Conservation (phyloP, 257 asterid genomes). For the Misopates orontium region DNA sequence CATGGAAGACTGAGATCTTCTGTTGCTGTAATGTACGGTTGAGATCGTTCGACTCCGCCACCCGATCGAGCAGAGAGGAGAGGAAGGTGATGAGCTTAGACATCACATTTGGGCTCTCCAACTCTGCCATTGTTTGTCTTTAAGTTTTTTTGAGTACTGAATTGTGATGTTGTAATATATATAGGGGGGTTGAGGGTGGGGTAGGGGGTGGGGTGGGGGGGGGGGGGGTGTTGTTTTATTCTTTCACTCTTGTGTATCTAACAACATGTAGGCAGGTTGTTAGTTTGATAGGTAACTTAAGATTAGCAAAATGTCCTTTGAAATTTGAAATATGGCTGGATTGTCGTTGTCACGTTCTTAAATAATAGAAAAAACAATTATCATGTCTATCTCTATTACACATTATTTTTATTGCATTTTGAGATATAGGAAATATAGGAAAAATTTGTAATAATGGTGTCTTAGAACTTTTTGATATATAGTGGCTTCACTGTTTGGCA, state of each 20-base stretch:
- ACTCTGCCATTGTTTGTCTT: constrained; percentile 57
- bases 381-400: background rate
- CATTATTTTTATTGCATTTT: background rate
- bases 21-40: constrained; percentile 39
- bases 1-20: constrained; percentile 79
- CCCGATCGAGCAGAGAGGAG: constrained; percentile 74
- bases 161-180: constrained; percentile 31
- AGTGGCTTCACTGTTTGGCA: constrained; percentile 19
- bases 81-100: constrained; percentile 68
- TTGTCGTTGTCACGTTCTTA: constrained; percentile 18
- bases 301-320: constrained; percentile 36
- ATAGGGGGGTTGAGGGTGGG: background rate
- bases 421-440: background rate
- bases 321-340: constrained; percentile 33
- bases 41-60: constrained; percentile 78
- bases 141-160: constrained; percentile 15
- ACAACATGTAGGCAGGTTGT: constrained; percentile 53
- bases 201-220: no score
- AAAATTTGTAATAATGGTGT: background rate
- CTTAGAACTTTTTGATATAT: background rate
- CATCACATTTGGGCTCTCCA: constrained; percentile 61
- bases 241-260: constrained; percentile 18
- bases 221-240: constrained; percentile 13
- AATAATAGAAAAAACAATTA: background rate
- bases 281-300: constrained; percentile 28